Conservation (phyloP, 768 basidiomycete genomes). For the Tulasnella sp. region DNA sequence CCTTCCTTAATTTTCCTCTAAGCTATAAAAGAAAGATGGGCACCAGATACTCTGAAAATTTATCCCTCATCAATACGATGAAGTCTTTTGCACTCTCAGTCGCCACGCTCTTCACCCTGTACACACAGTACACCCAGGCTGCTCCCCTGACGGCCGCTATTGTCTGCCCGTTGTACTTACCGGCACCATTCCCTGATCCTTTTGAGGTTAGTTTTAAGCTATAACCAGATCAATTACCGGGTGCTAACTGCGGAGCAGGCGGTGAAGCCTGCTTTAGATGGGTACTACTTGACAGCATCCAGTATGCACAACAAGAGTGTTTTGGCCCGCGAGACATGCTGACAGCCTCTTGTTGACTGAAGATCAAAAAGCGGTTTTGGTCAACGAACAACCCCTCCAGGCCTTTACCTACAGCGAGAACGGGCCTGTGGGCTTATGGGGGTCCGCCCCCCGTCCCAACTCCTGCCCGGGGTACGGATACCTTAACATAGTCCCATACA, state of each 20-base stretch:
- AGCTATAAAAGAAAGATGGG: not conserved
- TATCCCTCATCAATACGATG: not conserved
- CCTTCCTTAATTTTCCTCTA: no score
- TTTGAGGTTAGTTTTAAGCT: not conserved
- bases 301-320: not conserved
- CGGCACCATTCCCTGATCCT: not conserved
- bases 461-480: not conserved
- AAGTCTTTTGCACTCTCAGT: not conserved
- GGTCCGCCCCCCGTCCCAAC: not conserved
- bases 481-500: not conserved
- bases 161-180: not conserved
- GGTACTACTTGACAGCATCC: not conserved
- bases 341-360: not conserved
- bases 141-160: not conserved
- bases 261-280: not conserved
- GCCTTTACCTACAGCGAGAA: not conserved
- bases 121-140: not conserved
- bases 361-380: not conserved
- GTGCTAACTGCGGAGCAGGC: not conserved
- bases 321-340: not conserved
- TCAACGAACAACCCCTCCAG: not conserved
- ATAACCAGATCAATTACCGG: not conserved
- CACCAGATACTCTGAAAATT: no score
- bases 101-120: not conserved
- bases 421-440: not conserved